Percentiles rank a stretch among this genome's conserved stretches.
Evolutionary conservation across 148 eudicot species (phyloP).

Genomic region (Vaccinium macrocarpon): DNA sequence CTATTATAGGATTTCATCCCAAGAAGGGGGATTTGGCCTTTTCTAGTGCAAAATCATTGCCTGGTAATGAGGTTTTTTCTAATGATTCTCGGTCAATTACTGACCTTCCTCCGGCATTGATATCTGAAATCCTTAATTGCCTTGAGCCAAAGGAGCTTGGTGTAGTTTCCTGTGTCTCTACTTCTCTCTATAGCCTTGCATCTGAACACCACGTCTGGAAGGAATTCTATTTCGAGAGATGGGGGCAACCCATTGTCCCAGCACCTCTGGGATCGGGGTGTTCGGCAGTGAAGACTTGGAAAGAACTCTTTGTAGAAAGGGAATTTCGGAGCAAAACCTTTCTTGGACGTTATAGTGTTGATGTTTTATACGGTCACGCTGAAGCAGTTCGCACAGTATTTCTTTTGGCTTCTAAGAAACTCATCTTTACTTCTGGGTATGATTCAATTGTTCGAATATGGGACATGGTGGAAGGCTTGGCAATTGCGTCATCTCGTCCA

Average conservation of each 20-base stretch:
- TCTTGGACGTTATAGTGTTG: constrained; percentile 66
- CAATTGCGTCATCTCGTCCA: constrained; percentile 67
- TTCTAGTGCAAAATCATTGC: constrained; percentile 23
- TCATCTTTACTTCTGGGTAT: constrained; percentile 84
- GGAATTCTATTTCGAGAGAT: constrained; percentile 85
- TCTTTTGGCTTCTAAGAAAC: constrained; percentile 69
- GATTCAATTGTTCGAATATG: constrained; percentile 79
- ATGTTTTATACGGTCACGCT: constrained; percentile 67
- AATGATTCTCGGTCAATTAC: constrained; percentile 44
- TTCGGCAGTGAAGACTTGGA: constrained; percentile 79
- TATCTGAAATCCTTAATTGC: constrained; percentile 82
- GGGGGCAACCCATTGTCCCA: constrained; percentile 66
- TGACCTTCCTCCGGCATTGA: constrained; percentile 75
- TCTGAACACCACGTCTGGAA: constrained; percentile 85
- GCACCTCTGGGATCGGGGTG: constrained; percentile 34
- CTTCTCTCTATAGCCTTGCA: constrained; percentile 57
- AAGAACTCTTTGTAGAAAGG: constrained; percentile 86
- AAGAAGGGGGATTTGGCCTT: constrained; percentile 26
- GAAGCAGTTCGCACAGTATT: constrained; percentile 76
- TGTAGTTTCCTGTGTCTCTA: constrained; percentile 78
- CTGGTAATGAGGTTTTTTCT: constrained; percentile 32
- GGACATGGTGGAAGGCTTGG: constrained; percentile 88
- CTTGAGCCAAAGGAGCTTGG: constrained; percentile 96
- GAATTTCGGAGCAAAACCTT: constrained; percentile 80
- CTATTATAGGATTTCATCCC: constrained; percentile 24